phyloP scores from a whole-genome alignment of 1,139 yeast genomes.

The Yamadazyma sp. region DNA sequence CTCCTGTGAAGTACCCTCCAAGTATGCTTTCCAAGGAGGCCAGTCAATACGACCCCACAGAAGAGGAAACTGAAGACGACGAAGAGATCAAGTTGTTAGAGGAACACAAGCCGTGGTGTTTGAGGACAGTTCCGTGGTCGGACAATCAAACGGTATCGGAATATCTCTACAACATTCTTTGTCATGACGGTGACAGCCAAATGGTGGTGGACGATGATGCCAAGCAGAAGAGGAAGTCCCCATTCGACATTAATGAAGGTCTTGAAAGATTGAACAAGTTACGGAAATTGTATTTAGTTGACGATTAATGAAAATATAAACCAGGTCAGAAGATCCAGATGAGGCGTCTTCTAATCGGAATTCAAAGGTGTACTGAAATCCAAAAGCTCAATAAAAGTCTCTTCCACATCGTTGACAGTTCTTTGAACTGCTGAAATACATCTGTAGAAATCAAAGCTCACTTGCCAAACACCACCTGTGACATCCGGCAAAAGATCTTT shows the following conservation, averaged over 20 bases:
- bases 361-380: slow-evolving; percentile 64
- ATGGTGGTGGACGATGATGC: slow-evolving; percentile 14
- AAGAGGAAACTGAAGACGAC: slow-evolving; percentile 16
- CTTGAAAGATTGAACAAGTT: slow-evolving; percentile 35
- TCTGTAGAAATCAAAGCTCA: slow-evolving; percentile 76
- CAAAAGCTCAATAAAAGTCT: slow-evolving; percentile 72
- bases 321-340: too few relatives aligned
- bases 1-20: slow-evolving; percentile 34
- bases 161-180: slow-evolving; percentile 27
- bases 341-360: not conserved
- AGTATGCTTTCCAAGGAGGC: slow-evolving; percentile 1
- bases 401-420: slow-evolving; percentile 42
- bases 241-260: slow-evolving; percentile 34
- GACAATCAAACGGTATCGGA: slow-evolving; percentile 11
- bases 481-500: slow-evolving; percentile 75
- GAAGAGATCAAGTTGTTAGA: slow-evolving; percentile 23
- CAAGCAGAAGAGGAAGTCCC: slow-evolving; percentile 19
- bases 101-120: slow-evolving; percentile 44
- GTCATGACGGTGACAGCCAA: slow-evolving; percentile 18
- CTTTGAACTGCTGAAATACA: slow-evolving; percentile 94
- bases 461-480: slow-evolving; percentile 92
- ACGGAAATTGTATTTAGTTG: slow-evolving; percentile 32
- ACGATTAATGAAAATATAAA: slow-evolving; percentile 14
- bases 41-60: slow-evolving; percentile 10
- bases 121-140: slow-evolving; percentile 13